These are phyloP conservation scores for Lagerstroemia speciosa DNA, from an alignment of 345 rosid genomes.

Conservation along the genomic window DNA sequence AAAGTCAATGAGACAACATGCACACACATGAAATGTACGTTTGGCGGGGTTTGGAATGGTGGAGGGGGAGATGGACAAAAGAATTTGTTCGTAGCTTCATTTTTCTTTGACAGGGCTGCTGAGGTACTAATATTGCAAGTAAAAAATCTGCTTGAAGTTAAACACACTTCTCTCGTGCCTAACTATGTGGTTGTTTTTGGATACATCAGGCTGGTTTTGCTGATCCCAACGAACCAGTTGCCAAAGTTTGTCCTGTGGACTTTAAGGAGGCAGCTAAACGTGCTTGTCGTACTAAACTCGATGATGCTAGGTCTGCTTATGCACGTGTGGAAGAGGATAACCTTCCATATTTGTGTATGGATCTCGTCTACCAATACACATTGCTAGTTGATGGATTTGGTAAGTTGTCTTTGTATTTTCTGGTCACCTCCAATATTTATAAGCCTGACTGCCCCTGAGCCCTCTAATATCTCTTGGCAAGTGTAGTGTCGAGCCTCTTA, in stretches of 20 bases:
- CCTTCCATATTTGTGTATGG: constrained; percentile 87
- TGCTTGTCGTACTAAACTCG: constrained; percentile 69
- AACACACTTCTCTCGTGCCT: not conserved
- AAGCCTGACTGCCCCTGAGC: too few species aligned
- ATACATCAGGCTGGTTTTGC: constrained; percentile 64
- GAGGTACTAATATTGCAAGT: constrained; percentile 41
- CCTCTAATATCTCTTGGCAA: not conserved
- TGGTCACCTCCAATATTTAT: not conserved
- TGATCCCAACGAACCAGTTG: constrained; percentile 51
- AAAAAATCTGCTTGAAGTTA: not conserved
- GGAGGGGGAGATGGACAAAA: constrained; percentile 98
- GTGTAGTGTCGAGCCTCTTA: too few species aligned
- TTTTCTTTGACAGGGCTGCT: constrained; percentile 95
- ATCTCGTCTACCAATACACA: constrained; percentile 75
- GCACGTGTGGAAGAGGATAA: constrained; percentile 37
- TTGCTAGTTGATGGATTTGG: constrained; percentile 89
- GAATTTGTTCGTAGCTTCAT: constrained; percentile 85
- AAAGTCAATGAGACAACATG: constrained; percentile 76
- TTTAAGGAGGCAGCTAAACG: constrained; percentile 75
- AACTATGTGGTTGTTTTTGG: not conserved
- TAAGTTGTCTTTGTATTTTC: constrained; percentile 20
- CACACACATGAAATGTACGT: constrained; percentile 84
- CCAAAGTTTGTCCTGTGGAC: constrained; percentile 62
- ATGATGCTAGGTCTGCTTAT: constrained; percentile 49
- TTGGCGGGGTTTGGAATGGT: constrained; percentile 96